Evolutionary conservation across 1,139 yeast genomes (phyloP).

Genomic region (Arxiozyma slooffiae): DNA sequence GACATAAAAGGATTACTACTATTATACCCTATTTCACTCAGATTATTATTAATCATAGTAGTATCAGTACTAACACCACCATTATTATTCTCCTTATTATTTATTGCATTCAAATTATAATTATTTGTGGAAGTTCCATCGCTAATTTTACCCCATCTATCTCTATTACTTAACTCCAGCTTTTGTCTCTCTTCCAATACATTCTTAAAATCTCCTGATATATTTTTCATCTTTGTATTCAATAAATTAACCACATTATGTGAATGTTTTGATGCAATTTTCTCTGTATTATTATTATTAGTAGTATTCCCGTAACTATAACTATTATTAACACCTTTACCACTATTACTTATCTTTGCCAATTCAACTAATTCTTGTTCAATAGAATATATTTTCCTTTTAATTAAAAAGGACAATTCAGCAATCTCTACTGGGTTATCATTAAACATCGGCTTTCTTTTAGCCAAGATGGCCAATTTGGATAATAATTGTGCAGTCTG

Average conservation of each 20-base stretch:
- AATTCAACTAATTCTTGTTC: conserved; percentile 54
- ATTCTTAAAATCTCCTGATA: conserved; percentile 81
- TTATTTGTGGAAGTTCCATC: background rate
- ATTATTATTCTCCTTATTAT: conserved; percentile 2
- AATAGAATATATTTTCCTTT: conserved; percentile 81
- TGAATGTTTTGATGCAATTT: conserved; percentile 38
- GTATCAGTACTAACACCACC: background rate
- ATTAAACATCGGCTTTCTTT: conserved; percentile 84
- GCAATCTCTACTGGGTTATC: conserved; percentile 85
- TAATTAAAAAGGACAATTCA: conserved; percentile 83
- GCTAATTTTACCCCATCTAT: conserved; percentile 69
- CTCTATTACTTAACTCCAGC: conserved; percentile 70
- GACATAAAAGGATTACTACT: conserved; percentile 32
- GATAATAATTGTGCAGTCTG: conserved; percentile 78
- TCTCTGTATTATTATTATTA: conserved; percentile 18
- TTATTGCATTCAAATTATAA: conserved; percentile 3
- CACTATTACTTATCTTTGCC: conserved; percentile 28
- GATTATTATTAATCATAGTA: background rate
- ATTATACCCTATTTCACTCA: conserved; percentile 15
- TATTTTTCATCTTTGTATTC: conserved; percentile 82
- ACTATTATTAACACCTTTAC: conserved; percentile 46
- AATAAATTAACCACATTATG: conserved; percentile 79
- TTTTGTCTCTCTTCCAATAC: conserved; percentile 82
- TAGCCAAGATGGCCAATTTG: conserved; percentile 75
- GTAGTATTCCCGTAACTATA: conserved; percentile 24